Evolutionary conservation across 2,329 filamentous ascomycete genomes (phyloP).

Genomic region (Cytospora leucostoma): DNA sequence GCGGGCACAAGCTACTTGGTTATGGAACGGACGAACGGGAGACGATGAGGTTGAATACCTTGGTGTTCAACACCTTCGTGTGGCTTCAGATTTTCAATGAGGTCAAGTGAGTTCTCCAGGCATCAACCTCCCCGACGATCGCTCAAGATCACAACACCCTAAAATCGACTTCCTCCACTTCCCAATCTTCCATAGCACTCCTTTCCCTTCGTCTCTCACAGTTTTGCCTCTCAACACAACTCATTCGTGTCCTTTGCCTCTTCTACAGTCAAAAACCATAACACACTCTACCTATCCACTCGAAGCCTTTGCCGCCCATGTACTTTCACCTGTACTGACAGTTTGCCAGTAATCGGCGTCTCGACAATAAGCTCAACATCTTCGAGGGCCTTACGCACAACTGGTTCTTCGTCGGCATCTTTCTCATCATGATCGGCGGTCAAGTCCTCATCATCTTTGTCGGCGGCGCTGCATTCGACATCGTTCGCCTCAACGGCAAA

Average conservation of each 20-base stretch:
- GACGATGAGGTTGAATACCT: conserved; percentile 59
- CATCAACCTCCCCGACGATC: neutral
- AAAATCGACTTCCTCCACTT: neutral
- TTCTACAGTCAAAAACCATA: neutral
- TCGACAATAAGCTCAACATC: conserved; percentile 87
- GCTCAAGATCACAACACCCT: no score
- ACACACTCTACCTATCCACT: neutral
- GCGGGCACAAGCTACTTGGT: conserved; percentile 59
- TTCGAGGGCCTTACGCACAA: conserved; percentile 80
- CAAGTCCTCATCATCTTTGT: conserved; percentile 85
- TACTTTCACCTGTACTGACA: conserved; percentile 1
- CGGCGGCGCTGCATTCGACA: conserved; percentile 74
- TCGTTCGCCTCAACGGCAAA: conserved; percentile 59
- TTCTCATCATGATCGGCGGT: conserved; percentile 77
- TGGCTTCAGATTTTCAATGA: conserved; percentile 90
- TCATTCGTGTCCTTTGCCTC: neutral
- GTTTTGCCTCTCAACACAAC: neutral
- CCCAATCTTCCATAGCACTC: neutral
- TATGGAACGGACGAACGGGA: conserved; percentile 49
- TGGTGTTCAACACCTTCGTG: conserved; percentile 82
- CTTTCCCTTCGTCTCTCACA: neutral
- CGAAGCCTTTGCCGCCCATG: neutral
- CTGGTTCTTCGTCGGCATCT: conserved; percentile 80
- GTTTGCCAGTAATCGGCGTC: conserved; percentile 65
- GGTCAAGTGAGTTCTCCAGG: conserved; percentile 59